Evolutionary conservation across 345 rosid species (phyloP).

Genomic region (Abelmoschus esculentus): DNA sequence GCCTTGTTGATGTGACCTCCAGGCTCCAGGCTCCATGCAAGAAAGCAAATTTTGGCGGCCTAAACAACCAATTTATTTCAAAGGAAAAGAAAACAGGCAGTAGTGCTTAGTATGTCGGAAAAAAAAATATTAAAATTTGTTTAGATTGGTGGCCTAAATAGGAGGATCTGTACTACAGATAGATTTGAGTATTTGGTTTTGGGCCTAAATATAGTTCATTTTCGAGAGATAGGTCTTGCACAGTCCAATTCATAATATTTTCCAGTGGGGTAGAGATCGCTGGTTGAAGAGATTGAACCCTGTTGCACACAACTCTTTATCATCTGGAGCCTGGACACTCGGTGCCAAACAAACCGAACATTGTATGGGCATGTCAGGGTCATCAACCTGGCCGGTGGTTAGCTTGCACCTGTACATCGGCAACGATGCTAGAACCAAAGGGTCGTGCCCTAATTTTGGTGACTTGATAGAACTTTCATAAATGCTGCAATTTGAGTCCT

Average conservation of each 20-base stretch:
- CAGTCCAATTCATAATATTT: background rate
- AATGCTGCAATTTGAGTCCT: background rate
- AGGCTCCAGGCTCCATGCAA: background rate
- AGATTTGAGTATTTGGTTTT: too few species aligned
- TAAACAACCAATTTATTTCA: background rate
- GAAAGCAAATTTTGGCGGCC: background rate
- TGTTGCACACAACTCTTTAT: background rate
- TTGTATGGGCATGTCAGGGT: constrained; percentile 11
- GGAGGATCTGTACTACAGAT: too few species aligned
- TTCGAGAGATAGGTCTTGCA: background rate
- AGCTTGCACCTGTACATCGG: constrained; percentile 22
- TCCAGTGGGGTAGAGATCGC: background rate
- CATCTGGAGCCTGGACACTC: constrained; percentile 3
- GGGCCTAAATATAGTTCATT: background rate
- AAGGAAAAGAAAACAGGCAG: too few species aligned
- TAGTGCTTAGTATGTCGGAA: too few species aligned
- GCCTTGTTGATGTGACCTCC: background rate
- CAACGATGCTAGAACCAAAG: constrained; percentile 28
- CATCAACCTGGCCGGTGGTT: background rate
- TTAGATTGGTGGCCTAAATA: too few species aligned
- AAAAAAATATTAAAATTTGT: too few species aligned
- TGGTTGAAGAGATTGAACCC: background rate
- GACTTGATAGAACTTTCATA: background rate
- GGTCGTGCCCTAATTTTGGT: constrained; percentile 29
- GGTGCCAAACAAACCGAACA: constrained; percentile 48